A percentile compares a stretch with the other conserved stretches of the same genome.
Conservation (phyloP, 192 early-diverging fungal species). For the Linnemannia exigua region DNA sequence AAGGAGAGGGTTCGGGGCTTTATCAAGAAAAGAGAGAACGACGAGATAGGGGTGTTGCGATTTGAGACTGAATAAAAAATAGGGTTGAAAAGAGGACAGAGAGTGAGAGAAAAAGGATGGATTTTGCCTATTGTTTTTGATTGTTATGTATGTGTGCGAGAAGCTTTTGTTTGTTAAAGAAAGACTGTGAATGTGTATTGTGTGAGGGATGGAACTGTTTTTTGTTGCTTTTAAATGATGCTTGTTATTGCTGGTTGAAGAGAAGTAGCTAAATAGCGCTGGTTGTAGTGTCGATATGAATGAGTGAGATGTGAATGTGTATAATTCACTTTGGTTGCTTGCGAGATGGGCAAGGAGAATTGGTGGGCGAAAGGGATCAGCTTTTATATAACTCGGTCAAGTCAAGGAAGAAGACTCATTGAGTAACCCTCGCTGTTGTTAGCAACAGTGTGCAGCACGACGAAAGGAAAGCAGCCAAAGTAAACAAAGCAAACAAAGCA, state of each 20-base stretch:
- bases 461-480: background rate
- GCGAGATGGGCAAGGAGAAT: too few relatives aligned
- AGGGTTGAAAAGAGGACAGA: background rate
- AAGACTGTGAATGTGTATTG: too few relatives aligned
- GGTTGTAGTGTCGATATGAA: background rate
- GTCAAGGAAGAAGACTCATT: too few relatives aligned
- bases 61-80: background rate
- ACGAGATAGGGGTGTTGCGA: background rate
- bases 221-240: too few relatives aligned
- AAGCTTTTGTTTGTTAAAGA: background rate
- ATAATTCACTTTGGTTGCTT: background rate
- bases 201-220: too few relatives aligned
- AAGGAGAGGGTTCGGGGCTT: too few relatives aligned
- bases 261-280: too few relatives aligned
- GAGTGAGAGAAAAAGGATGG: background rate
- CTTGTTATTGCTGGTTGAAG: too few relatives aligned
- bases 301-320: background rate
- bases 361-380: background rate
- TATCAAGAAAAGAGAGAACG: background rate
- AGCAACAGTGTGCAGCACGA: background rate
- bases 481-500: background rate
- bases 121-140: slow-evolving; percentile 1
- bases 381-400: slow-evolving; percentile 11
- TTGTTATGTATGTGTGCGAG: background rate
- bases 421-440: too few relatives aligned